Evolutionary conservation across 371 early-diverging fungal species (phyloP), one percentile per base, ranked within the genome.

Genomic region (Mortierella sp.): DNA sequence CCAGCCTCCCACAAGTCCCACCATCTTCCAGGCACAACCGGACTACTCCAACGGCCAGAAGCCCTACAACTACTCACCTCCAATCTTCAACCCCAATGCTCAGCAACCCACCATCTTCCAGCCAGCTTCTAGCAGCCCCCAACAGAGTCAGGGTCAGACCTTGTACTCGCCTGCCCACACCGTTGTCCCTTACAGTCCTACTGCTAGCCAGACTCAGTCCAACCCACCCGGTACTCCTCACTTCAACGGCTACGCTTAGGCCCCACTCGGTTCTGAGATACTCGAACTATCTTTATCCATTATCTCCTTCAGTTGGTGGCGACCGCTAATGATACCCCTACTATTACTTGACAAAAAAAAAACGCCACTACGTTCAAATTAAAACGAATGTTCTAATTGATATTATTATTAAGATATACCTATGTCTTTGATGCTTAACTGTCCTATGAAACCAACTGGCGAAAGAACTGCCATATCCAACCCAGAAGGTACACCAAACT

Each of bases 401-500:
- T 1, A 78, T 75, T 56, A 72, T 41, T 32, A 78, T 2, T 81
- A 77, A 60, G 27, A 44, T 68, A 27, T 29, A 29, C 54, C 14
- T 35, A 48, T 75, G 55, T 21, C 12, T 51, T 71, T 32, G 11
- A 8, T 6, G 35, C 46, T 11, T 46, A 27, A 38, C 58, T 46
- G 35, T 55, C 43, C 11, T 65, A 68, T 1, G 38, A 38, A 38
- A 27, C n/a, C 18, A 71, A 49, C 38, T 65, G 79, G 10, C 85
- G 49, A 27, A 86, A 18, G 38, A 75, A 75, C 58, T 86, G 79
- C 80, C 79, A 79, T 21, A 79, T 75, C 86, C 86, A 82, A 0
- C 86, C 86, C 0, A 82, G 41, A 18, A 86, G 77, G 44, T 86
- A 86, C 2, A 72, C 77, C 5, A 86, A 3, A 44, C 82, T 86